Evolutionary conservation across 805 yeast species (phyloP).

Genomic region (Kodamaea leandrae): DNA sequence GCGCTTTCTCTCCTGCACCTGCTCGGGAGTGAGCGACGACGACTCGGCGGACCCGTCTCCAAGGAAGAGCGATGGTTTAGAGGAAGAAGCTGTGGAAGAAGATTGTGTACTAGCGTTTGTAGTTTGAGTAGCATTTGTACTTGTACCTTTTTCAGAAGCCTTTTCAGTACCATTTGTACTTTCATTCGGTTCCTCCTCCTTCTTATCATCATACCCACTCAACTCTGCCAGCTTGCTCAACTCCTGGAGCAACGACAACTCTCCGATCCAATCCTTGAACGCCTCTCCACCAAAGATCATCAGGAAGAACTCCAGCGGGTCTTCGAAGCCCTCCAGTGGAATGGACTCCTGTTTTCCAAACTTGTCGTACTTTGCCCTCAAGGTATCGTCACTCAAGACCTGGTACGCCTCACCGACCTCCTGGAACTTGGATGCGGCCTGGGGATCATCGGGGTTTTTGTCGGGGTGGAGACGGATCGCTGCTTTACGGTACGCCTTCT

Average conservation of each 20-base stretch:
- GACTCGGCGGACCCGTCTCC: conserved; percentile 9
- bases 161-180: neutral
- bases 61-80: neutral
- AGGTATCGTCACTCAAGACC: conserved; percentile 62
- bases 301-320: conserved; percentile 60
- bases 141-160: neutral
- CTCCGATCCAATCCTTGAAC: conserved; percentile 55
- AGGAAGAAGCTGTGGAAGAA: neutral
- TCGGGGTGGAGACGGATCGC: conserved; percentile 46
- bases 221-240: conserved; percentile 42
- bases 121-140: neutral
- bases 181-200: conserved; percentile 26
- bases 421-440: conserved; percentile 44
- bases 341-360: conserved; percentile 72
- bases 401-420: conserved; percentile 71
- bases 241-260: conserved; percentile 46
- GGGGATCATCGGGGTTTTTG: conserved; percentile 46
- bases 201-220: conserved; percentile 39
- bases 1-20: conserved; percentile 45
- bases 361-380: conserved; percentile 69
- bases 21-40: conserved; percentile 28
- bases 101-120: neutral
- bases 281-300: conserved; percentile 89
- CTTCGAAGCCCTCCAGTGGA: conserved; percentile 71
- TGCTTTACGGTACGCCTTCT: conserved; percentile 45